Evolutionary conservation across 768 basidiomycete species (phyloP), one percentile per base, ranked within the genome.

Genomic region (Crucibulum laeve): DNA sequence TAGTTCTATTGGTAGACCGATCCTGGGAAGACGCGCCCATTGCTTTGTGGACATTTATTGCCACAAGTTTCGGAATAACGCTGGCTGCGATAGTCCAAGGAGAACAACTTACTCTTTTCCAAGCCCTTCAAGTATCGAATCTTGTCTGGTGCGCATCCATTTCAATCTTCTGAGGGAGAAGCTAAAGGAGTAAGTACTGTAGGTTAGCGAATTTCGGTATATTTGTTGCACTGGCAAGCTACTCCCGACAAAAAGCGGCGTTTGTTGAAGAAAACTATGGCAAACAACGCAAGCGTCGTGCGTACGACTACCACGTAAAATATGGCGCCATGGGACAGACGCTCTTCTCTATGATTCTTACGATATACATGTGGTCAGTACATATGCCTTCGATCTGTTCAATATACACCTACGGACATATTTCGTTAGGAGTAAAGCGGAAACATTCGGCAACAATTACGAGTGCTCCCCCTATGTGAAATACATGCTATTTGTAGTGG

Each of bases 181-280:
- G 8, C 8, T 8, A 30, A 30, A 30, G 28, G 8, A 8, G n/a
- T 30, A 30, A n/a, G 8, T 30, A 8, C 28, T n/a, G 14, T 18
- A 70, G 68, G 69, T 53, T 71, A 18, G 68, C 69, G 4, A 71
- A 71, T 53, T 69, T 71, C 46, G 69, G 67, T 14, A 62, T 59
- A 4, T 68, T 69, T 44, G 55, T 71, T 23, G 59, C 70, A 1
- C 55, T 71, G 8, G 70, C 67, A 4, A 65, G 64, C 26, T 71
- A 70, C 45, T 69, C 69, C 17, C 64, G 68, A 13, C 57, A 63
- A 34, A 65, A 62, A 51, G 56, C 59, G 26, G 55, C 55, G 14
- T 4, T n/a, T 53, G 55, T 40, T 30, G 28, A 30, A 8, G 28
- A 30, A 30, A 8, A 8, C n/a, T 30, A 8, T 30, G 8, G n/a